Base-by-base conservation (phyloP, 148 eudicot species). In the Camellia sinensis region DNA sequence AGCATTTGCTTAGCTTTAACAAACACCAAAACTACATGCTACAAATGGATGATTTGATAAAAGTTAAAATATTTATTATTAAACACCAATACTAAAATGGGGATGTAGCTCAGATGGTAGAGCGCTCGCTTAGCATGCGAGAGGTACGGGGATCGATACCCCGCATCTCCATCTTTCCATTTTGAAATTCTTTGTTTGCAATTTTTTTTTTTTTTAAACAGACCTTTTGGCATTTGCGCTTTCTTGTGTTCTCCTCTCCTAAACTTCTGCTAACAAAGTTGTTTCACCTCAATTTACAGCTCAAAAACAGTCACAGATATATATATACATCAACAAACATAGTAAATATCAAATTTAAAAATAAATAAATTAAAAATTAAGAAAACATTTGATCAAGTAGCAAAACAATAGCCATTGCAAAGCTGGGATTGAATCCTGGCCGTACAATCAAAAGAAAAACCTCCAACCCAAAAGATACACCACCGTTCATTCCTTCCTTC, bases 51-150 rank as follows among this genome's bases (percentile, higher is more conserved):
- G 1, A 29, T 29, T 29, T 29, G 1, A 29, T 29, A 1, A 29
- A 29, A 29, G 1, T 0, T 29, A 29, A 29, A 1, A 29, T 29
- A 29, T 29, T 29, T 29, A 29, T 29, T 1, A 29, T 29, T 1
- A 1, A 29, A 29, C 1, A 1, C 1, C 37, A 29, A 1, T 29
- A 29, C 37, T 29, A 29, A 11, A 11, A 3, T 12, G 97, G 97
- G 98, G 97, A 90, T 93, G 98, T 94, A 94, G 98, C 94, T 93
- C 98, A 94, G 98, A 91, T 94, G 97, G 98, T 93, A 93, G 95
- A 93, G 98, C 95, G 91, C 92, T 92, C 97, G 97, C 97, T 94
- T 92, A 94, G 97, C 94, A 92, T 92, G 95, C 94, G 95, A 94
- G 98, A 94, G 98, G 98, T 84, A 91, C 91, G 98, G 98, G 95